Evolutionary conservation across 129 eudicot genomes (phyloP), one percentile per base, ranked within the genome.

Genomic region (Flaveria linearis): DNA sequence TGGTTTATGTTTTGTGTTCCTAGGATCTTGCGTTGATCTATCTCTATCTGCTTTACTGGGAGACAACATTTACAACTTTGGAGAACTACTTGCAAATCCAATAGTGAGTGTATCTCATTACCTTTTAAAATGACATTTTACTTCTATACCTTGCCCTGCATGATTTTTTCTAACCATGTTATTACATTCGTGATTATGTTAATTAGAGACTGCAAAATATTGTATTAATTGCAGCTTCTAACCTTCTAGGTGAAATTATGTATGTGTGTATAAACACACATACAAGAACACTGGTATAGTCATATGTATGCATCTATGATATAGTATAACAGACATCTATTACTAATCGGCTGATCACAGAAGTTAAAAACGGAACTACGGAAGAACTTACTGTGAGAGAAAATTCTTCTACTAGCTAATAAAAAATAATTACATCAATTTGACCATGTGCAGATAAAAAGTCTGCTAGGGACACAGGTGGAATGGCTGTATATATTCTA

Each of bases 401-500:
- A 42, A 57, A 22, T 41, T 57, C 77, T 43, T 57, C 7, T 39
- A 41, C 68, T 41, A 22, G 41, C 69, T 1, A 15, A 56, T 3
- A n/a, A 72, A 23, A 1, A 28, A 13, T 28, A 30, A 15, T 9
- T 43, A 46, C n/a, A 42, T 60, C 30, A 23, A 42, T 71, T 16
- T 73, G 33, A 66, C 71, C 52, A 39, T 45, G 23, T 82, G 69
- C 94, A 93, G 95, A 75, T 88, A 61, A 87, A 84, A 69, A 90
- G 92, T 82, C 88, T 90, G 76, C 23, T 84, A 66, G 96, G 97
- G 56, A 90, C 97, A 46, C 87, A 88, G 78, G 97, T 93, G 51
- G 98, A 93, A 75, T 93, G 98, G 98, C 90, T 93, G n/a, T 93
- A 88, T 83, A 88, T 78, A 93, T 93, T 79, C 95, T 93, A 58